Base-by-base conservation (phyloP, 1,139 yeast genomes). In the Hemisphaericaspora subhashii region DNA sequence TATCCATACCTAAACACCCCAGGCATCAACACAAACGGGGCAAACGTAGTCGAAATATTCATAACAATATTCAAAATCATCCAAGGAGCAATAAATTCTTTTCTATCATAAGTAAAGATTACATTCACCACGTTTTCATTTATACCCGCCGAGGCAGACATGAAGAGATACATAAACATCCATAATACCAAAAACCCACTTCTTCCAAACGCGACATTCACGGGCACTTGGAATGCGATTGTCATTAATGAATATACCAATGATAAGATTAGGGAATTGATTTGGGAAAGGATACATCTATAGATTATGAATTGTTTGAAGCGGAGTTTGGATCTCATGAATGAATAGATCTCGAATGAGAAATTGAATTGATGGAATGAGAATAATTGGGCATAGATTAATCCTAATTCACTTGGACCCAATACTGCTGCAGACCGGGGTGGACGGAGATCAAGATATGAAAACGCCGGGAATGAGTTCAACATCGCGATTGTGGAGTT, bases 151-250 rank as follows among this genome's bases (percentile, higher is more conserved):
- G 79, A 71, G 0, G 87, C 83, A 39, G 74, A 61, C 72, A 83
- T 75, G 37, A 77, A 71, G 39, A 82, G 53, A 60, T 72, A 83
- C 30, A 78, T 76, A 30, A 79, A 57, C 68, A 79, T 60, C 89
- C 89, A 83, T 46, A 73, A 74, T 2, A 83, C 77, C 30, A 82
- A 60, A 54, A 83, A 83, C 0, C 89, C 89, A 5, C 74, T 69
- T 35, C 62, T 64, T 1, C 86, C 87, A 53, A 74, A 81, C 0
- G 83, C 66, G 10, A 45, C 43, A 9, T 72, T 69, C 44, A 78
- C 74, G 42, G 81, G 74, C 8, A 79, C 67, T 46, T 74, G 78
- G 61, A 76, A 82, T 1, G 83, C 82, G 6, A 81, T 70, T n/a
- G 86, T 74, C 5, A 79, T 77, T 28, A 81, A 57, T 21, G 79